Evolutionary conservation across 257 asterid species (phyloP).

Genomic region (Gentiana macrophylla): DNA sequence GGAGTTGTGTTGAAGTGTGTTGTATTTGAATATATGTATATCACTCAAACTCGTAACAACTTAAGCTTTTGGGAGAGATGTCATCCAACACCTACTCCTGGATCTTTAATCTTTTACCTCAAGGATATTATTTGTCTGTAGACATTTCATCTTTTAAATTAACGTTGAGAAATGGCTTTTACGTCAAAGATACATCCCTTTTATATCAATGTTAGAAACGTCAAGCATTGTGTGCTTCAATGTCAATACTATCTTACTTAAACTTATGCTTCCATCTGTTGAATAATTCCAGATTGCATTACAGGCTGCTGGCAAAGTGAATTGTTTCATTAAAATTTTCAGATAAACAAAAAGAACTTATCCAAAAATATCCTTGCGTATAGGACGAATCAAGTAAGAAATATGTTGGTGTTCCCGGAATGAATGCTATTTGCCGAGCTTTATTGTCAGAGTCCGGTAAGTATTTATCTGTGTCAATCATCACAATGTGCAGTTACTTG

Average conservation of each 20-base stretch:
- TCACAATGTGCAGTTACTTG: neutral
- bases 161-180: neutral
- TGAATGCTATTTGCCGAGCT: conserved; percentile 79
- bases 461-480: conserved; percentile 4
- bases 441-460: conserved; percentile 70
- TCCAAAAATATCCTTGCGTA: conserved; percentile 9
- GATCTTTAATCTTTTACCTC: neutral
- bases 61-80: too few relatives aligned
- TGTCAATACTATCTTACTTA: neutral
- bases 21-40: too few relatives aligned
- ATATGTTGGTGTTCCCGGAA: conserved; percentile 84
- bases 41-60: too few relatives aligned
- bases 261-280: neutral
- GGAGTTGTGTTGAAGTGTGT: too few relatives aligned
- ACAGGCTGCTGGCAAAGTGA: neutral
- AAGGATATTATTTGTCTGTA: too few relatives aligned
- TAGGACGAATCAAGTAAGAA: conserved; percentile 59
- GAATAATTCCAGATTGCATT: neutral
- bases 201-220: neutral
- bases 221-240: neutral
- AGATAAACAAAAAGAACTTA: neutral
- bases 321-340: neutral
- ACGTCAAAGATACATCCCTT: neutral
- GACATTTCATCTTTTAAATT: too few relatives aligned
- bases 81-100: too few relatives aligned